Conservation (phyloP, 371 early-diverging fungal genomes). For the Mucor velutinosus region DNA sequence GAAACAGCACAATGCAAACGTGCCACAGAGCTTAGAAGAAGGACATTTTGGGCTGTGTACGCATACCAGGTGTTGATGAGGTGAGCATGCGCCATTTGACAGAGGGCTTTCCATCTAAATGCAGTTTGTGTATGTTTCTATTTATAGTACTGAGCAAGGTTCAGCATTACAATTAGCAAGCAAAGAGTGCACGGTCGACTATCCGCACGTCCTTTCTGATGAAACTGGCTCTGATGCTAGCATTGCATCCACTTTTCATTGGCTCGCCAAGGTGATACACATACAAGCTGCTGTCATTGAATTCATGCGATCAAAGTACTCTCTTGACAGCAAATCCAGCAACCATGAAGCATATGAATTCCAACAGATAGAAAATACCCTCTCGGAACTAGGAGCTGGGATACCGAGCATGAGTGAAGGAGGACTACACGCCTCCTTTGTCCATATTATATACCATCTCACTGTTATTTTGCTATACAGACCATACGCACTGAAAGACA, state of each 20-base stretch:
- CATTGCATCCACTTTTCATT: slow-evolving; percentile 32
- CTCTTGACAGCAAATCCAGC: not conserved
- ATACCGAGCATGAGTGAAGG: slow-evolving; percentile 8
- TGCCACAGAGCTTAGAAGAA: slow-evolving; percentile 15
- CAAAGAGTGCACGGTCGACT: slow-evolving; percentile 29
- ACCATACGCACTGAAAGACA: slow-evolving; percentile 15
- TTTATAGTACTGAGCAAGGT: slow-evolving; percentile 33
- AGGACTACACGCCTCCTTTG: slow-evolving; percentile 4
- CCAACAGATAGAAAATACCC: slow-evolving; percentile 5
- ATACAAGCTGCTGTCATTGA: slow-evolving; percentile 33
- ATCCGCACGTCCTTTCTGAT: slow-evolving; percentile 26
- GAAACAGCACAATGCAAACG: not conserved
- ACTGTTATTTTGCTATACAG: slow-evolving; percentile 21
- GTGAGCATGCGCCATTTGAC: slow-evolving; percentile 1
- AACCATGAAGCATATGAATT: slow-evolving; percentile 8
- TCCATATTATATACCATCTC: slow-evolving; percentile 26
- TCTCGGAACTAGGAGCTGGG: slow-evolving; percentile 7
- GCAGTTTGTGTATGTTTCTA: no score
- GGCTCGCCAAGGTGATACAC: slow-evolving; percentile 38
- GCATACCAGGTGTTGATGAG: slow-evolving; percentile 30
- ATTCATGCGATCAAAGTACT: slow-evolving; percentile 34
- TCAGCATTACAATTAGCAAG: slow-evolving; percentile 15
- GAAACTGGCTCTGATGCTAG: slow-evolving; percentile 21
- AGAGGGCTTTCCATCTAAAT: not conserved
- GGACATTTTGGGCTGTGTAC: slow-evolving; percentile 33